A percentile compares a stretch with the other conserved stretches of the same genome.
Conservation (phyloP, 148 eudicot species). For the Dianthus caryophyllus region DNA sequence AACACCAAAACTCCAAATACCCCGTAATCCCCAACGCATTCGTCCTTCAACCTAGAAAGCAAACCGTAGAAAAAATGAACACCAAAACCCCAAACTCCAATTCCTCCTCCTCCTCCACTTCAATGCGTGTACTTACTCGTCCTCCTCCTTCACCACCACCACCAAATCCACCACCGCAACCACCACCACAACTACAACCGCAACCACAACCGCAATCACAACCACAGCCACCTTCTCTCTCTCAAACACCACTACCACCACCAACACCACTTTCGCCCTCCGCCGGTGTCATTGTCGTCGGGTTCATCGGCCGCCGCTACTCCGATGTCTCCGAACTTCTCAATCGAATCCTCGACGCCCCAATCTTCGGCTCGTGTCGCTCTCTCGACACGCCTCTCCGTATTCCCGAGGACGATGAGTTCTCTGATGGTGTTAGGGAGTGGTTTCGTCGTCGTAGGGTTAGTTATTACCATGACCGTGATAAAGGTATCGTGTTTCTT, state of each 20-base stretch:
- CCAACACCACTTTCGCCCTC: slow-evolving; percentile 10
- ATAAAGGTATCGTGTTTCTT: slow-evolving; percentile 54
- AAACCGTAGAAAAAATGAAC: not conserved
- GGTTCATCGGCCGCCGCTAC: slow-evolving; percentile 2
- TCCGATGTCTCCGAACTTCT: slow-evolving; percentile 51
- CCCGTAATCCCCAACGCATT: no score
- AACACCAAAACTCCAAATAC: no score
- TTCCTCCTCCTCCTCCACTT: slow-evolving; percentile 13
- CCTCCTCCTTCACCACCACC: slow-evolving; percentile 35
- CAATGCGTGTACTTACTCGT: slow-evolving; percentile 66
- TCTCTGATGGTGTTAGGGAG: slow-evolving; percentile 22
- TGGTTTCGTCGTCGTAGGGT: slow-evolving; percentile 45
- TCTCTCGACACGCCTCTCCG: slow-evolving; percentile 27
- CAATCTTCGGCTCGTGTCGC: slow-evolving; percentile 60
- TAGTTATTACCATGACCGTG: slow-evolving; percentile 54
- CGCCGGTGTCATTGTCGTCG: slow-evolving; percentile 55
- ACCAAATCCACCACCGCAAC: not conserved
- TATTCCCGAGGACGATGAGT: slow-evolving; percentile 11
- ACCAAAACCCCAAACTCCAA: slow-evolving; percentile 23
- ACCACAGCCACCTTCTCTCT: slow-evolving; percentile 11
- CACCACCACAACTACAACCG: slow-evolving; percentile 13
- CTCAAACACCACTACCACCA: slow-evolving; percentile 7
- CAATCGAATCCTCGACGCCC: slow-evolving; percentile 62
- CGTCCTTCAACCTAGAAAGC: not conserved
- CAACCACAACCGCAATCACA: slow-evolving; percentile 9